Evolutionary conservation across 2,329 filamentous ascomycete species (phyloP), one percentile per base, ranked within the genome.

Genomic region (Penicillium polonicum): DNA sequence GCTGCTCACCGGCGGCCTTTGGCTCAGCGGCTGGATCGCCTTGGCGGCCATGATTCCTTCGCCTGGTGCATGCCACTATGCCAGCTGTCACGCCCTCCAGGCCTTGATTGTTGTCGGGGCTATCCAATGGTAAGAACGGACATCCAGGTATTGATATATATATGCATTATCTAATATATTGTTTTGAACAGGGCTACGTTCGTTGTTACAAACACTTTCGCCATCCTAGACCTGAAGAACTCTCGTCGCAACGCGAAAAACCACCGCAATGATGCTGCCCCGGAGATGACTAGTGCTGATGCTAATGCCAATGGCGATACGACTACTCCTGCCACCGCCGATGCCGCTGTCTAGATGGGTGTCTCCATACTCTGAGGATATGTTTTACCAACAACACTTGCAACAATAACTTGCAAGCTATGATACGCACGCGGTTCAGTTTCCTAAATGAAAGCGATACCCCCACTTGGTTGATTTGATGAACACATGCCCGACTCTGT

Each of bases 11-110:
- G 60, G 60, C 35, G 53, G 56, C n/a, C 56, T 67, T 25, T 67
- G 65, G 65, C 59, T 67, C 21, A 58, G 52, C 43, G 62, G 65
- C 12, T 67, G 64, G 62, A 67, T 67, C 19, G 62, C 65, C 21
- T n/a, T 65, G 38, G 64, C 64, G 3, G 65, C 48, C 12, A 39
- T 64, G 54, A 64, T 67, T 5, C 65, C 65, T 10, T 52, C 58
- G 12, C 64, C 65, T 12, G 33, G 57, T 10, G n/a, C 35, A 4
- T 67, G 65, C 43, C 46, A 33, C 31, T 64, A 61, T 17, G 8
- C 57, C 39, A 66, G 58, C 52, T 67, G 65, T 25, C 58, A 67
- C n/a, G 64, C 57, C 9, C 52, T 65, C 7, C 60, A 67, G 44
- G 65, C 65, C 2, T 33, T 57, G 29, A 62, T 66, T 41, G 64